Conservation (phyloP, 192 early-diverging fungal genomes). For the Chytriomyces confervae region DNA sequence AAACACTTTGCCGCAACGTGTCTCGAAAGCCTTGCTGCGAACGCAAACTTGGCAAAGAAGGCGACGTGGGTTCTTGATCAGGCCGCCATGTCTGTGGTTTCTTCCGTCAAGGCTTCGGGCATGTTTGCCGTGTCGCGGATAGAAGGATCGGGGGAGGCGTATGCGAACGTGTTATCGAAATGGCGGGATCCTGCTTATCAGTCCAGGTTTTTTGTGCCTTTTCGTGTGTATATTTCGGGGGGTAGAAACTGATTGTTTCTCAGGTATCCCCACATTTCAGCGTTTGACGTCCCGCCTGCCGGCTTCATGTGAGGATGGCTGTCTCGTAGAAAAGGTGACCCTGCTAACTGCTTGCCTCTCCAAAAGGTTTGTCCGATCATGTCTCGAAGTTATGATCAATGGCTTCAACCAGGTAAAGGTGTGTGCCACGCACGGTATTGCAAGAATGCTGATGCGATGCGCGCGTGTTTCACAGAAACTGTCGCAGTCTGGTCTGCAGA, state of each 20-base stretch:
- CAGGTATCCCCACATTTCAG: constrained; percentile 24
- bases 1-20: too few relatives aligned
- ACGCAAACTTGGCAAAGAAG: too few relatives aligned
- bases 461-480: background rate
- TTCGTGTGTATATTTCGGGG: background rate
- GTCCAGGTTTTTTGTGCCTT: background rate
- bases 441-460: background rate
- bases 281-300: background rate
- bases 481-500: background rate
- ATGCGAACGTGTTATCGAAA: background rate
- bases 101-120: background rate
- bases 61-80: too few relatives aligned
- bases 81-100: too few relatives aligned
- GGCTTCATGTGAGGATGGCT: constrained; percentile 16
- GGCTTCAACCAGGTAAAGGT: background rate
- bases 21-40: too few relatives aligned
- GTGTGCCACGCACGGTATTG: background rate
- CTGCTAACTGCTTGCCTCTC: background rate
- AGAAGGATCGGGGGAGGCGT: constrained; percentile 14
- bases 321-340: too few relatives aligned
- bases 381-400: constrained; percentile 1
- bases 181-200: constrained; percentile 12
- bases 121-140: constrained; percentile 1
- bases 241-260: background rate
- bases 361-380: constrained; percentile 14